phyloP scores from a whole-genome alignment of 2,329 filamentous ascomycete genomes.

The Xylariaceae sp. region DNA sequence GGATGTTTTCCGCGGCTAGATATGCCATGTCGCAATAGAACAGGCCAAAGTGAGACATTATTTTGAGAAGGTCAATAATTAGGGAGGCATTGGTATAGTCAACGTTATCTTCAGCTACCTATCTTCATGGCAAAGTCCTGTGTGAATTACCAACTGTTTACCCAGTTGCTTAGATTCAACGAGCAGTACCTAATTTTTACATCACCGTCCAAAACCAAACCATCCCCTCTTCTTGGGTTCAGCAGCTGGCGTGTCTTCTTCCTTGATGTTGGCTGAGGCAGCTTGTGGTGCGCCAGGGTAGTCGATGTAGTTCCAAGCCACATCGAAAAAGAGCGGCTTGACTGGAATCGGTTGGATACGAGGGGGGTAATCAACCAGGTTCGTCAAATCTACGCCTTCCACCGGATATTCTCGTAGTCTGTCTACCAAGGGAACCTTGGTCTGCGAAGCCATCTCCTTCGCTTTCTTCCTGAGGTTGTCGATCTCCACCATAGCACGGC shows the following conservation, averaged over 20 bases:
- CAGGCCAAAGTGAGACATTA: conserved; percentile 19
- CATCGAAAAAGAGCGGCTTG: conserved; percentile 92
- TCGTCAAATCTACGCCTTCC: conserved; percentile 65
- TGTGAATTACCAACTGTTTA: background rate
- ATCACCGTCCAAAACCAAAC: conserved; percentile 64
- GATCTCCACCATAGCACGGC: conserved; percentile 81
- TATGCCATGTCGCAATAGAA: conserved; percentile 22
- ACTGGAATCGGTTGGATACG: conserved; percentile 77
- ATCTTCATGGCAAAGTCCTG: background rate
- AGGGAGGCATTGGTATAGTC: background rate
- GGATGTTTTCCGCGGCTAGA: conserved; percentile 11
- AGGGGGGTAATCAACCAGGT: conserved; percentile 83
- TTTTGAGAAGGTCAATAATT: background rate
- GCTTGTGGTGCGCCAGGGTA: conserved; percentile 63
- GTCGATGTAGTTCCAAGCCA: conserved; percentile 95
- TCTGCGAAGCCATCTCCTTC: conserved; percentile 42
- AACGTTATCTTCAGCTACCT: background rate
- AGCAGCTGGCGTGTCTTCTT: conserved; percentile 36
- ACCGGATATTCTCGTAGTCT: conserved; percentile 69
- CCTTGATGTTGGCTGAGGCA: conserved; percentile 25
- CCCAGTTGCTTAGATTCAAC: background rate
- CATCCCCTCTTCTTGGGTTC: conserved; percentile 61
- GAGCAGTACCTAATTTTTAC: conserved; percentile 17
- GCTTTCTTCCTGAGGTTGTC: conserved; percentile 53
- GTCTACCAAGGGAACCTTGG: conserved; percentile 60